These are phyloP conservation scores for Lagenaria siceraria DNA, from an alignment of 306 rosid species.

Conservation along the genomic window DNA sequence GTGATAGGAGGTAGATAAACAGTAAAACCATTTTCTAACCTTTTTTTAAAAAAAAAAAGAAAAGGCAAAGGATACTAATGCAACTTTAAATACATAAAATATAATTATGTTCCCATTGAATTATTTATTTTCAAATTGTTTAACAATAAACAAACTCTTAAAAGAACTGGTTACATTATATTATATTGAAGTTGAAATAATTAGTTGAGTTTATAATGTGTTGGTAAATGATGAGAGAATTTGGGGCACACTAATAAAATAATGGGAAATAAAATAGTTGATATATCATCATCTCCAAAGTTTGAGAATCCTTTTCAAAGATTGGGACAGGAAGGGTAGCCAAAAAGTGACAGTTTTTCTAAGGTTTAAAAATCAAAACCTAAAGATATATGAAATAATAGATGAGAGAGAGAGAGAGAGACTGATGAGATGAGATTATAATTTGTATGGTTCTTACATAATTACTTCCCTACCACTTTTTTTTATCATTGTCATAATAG, in stretches of 20 bases:
- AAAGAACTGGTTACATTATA: no score
- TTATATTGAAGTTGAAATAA: no score
- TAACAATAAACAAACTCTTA: no score
- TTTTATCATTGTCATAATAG: background rate
- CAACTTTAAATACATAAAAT: no score
- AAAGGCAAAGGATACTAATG: no score
- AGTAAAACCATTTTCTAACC: no score
- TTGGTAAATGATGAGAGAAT: background rate
- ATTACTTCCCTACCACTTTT: background rate
- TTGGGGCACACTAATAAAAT: background rate
- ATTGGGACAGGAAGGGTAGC: background rate
- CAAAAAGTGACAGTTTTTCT: background rate
- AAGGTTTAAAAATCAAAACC: slow-evolving; percentile 11
- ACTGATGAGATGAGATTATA: slow-evolving; percentile 8
- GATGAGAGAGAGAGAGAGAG: slow-evolving; percentile 21
- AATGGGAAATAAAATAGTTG: background rate
- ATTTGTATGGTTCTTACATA: background rate
- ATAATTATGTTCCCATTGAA: no score
- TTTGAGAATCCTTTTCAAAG: background rate
- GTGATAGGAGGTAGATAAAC: no score
- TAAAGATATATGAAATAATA: slow-evolving; percentile 24
- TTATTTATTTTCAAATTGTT: no score
- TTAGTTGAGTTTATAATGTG: no score
- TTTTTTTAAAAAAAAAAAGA: no score
- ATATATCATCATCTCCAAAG: background rate